These are phyloP conservation scores for Aspergillus ruber DNA, from an alignment of 2,329 filamentous ascomycete genomes.

Conservation along the genomic window DNA sequence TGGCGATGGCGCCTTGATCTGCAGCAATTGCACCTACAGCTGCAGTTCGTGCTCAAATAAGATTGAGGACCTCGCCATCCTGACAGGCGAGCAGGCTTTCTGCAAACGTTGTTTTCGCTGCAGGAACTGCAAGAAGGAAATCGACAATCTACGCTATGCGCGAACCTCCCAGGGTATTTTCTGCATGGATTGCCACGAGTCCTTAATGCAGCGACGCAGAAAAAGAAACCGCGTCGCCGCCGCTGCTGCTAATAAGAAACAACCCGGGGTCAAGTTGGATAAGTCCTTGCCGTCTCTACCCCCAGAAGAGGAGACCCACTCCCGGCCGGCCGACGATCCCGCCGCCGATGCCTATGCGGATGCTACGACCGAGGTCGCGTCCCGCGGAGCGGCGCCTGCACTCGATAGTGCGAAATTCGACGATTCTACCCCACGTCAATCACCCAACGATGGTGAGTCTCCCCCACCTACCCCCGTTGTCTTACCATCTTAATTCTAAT, in stretches of 20 bases:
- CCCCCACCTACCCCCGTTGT: background rate
- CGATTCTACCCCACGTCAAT: conserved; percentile 17
- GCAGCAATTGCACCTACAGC: conserved; percentile 99
- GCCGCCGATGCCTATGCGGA: conserved; percentile 60
- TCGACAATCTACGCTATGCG: conserved; percentile 95
- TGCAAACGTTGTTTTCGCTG: conserved; percentile 96
- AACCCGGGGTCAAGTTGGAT: conserved; percentile 61
- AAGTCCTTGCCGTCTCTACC: conserved; percentile 91
- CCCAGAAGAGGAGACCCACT: conserved; percentile 61
- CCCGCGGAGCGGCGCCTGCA: conserved; percentile 15
- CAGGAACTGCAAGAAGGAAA: conserved; percentile 96
- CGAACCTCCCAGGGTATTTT: conserved; percentile 97
- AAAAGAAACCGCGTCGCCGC: conserved; percentile 71
- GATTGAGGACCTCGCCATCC: conserved; percentile 94
- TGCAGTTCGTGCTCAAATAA: conserved; percentile 95
- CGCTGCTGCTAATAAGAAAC: conserved; percentile 25
- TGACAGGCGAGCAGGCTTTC: conserved; percentile 96
- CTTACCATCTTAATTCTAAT: background rate
- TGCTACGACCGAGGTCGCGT: conserved; percentile 18
- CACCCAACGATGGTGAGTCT: conserved; percentile 26
- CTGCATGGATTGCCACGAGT: conserved; percentile 98
- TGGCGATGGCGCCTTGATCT: conserved; percentile 95
- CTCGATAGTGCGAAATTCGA: conserved; percentile 19
- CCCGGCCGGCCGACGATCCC: conserved; percentile 49
- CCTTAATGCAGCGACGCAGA: conserved; percentile 82